A percentile compares a stretch with the other conserved stretches of the same genome.
phyloP scores from a whole-genome alignment of 345 rosid species.

The Aethionema arabicum region DNA sequence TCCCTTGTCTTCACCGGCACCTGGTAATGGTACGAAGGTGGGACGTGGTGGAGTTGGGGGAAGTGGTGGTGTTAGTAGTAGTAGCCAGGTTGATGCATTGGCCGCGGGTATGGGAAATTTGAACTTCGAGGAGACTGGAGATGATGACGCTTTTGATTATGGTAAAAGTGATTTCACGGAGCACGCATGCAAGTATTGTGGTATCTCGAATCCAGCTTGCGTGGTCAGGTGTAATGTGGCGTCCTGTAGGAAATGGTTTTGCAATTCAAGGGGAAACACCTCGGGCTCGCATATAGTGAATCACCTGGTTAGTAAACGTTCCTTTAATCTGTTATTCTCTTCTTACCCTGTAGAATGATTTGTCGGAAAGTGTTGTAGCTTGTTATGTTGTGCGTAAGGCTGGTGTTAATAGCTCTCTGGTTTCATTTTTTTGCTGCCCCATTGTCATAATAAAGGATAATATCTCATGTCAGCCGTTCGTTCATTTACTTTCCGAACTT shows the following conservation, averaged over 20 bases:
- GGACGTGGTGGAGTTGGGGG: conserved; percentile 44
- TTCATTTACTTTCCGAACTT: background rate
- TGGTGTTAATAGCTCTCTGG: background rate
- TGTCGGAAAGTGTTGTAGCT: conserved; percentile 1
- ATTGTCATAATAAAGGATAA: conserved; percentile 2
- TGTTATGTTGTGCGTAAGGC: conserved; percentile 12
- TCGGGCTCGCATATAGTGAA: conserved; percentile 99
- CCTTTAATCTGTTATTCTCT: background rate
- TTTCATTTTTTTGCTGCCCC: conserved; percentile 16
- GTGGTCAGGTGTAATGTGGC: conserved; percentile 98
- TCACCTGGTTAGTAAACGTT: conserved; percentile 71
- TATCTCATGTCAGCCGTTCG: background rate
- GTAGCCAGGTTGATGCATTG: conserved; percentile 64
- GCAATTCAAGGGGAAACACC: conserved; percentile 98
- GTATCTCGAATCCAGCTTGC: conserved; percentile 96
- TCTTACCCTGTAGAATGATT: background rate
- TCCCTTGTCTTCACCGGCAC: conserved; percentile 53
- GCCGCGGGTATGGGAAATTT: conserved; percentile 75
- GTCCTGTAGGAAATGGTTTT: conserved; percentile 98
- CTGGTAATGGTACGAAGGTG: conserved; percentile 40
- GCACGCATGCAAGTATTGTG: conserved; percentile 95
- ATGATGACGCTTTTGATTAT: conserved; percentile 71
- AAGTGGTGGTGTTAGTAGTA: conserved; percentile 38
- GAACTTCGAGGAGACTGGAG: conserved; percentile 95
- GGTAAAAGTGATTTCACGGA: conserved; percentile 84